A percentile compares a stretch with the other conserved stretches of the same genome.
Evolutionary conservation across 75 land plant genomes (phyloP).

Genomic region (Pseudotsuga menziesii): DNA sequence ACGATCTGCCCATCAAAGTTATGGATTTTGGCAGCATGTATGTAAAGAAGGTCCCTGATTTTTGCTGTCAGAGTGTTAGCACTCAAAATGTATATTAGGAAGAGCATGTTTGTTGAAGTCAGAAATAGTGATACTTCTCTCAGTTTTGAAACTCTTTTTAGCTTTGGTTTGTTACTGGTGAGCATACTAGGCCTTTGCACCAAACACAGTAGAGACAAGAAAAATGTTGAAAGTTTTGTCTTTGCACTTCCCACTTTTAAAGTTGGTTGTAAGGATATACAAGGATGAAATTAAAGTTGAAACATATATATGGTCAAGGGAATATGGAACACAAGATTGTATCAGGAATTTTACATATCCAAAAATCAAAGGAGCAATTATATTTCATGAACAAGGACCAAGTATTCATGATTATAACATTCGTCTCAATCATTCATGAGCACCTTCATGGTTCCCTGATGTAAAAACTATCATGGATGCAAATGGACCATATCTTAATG

Average conservation of each 20-base stretch:
- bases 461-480: conserved; percentile 67
- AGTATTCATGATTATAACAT: conserved; percentile 61
- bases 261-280: conserved; percentile 53
- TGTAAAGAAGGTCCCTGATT: too few relatives aligned
- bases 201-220: too few relatives aligned
- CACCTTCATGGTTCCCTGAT: conserved; percentile 77
- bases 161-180: conserved; percentile 25
- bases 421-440: too few relatives aligned
- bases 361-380: conserved; percentile 67
- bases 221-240: too few relatives aligned
- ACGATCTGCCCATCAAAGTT: too few relatives aligned
- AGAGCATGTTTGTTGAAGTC: conserved; percentile 64
- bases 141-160: conserved; percentile 45
- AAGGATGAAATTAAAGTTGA: conserved; percentile 57
- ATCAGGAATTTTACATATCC: conserved; percentile 62
- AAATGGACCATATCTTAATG: conserved; percentile 72
- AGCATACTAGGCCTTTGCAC: conserved; percentile 70
- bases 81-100: conserved; percentile 51
- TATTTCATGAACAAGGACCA: conserved; percentile 78
- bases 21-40: too few relatives aligned
- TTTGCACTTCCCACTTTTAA: conserved; percentile 55
- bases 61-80: too few relatives aligned
- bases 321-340: conserved; percentile 20
- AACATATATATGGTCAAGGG: conserved; percentile 50
- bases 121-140: conserved; percentile 61